Conservation (phyloP, 495 filamentous ascomycete genomes). For the Penicillium diatomitis region DNA sequence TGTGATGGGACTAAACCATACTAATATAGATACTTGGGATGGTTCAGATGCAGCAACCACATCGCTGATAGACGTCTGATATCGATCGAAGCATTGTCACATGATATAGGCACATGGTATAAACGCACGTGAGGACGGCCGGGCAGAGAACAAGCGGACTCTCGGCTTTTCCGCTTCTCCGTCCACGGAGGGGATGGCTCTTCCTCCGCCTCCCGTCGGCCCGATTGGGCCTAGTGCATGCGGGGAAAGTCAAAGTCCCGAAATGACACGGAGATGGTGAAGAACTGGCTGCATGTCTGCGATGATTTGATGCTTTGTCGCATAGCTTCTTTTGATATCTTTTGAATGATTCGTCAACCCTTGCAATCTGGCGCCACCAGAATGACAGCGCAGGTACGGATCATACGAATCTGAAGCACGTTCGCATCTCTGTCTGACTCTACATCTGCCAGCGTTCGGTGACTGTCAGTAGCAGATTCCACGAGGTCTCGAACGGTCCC, state of each 20-base stretch:
- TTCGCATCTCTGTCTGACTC: background rate
- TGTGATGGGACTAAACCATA: too few relatives aligned
- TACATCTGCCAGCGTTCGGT: too few relatives aligned
- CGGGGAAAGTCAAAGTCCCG: background rate
- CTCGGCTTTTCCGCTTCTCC: background rate
- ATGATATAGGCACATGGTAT: too few relatives aligned
- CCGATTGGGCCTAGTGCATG: background rate
- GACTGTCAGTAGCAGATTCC: background rate
- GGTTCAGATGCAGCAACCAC: too few relatives aligned
- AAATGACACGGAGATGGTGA: background rate
- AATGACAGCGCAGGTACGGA: background rate
- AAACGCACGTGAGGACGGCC: too few relatives aligned
- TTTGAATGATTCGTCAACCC: background rate
- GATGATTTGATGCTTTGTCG: background rate
- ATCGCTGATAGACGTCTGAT: too few relatives aligned
- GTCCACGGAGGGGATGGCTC: background rate
- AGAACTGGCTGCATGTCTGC: background rate
- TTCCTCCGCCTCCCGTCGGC: background rate
- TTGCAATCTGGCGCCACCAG: background rate
- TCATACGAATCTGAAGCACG: background rate
- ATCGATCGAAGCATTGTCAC: too few relatives aligned
- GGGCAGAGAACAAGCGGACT: too few relatives aligned
- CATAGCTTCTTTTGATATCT: background rate
- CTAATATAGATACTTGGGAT: too few relatives aligned
- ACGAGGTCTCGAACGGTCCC: background rate